Conservation (phyloP, 2,329 filamentous ascomycete genomes). For the Colletotrichum zoysiae region DNA sequence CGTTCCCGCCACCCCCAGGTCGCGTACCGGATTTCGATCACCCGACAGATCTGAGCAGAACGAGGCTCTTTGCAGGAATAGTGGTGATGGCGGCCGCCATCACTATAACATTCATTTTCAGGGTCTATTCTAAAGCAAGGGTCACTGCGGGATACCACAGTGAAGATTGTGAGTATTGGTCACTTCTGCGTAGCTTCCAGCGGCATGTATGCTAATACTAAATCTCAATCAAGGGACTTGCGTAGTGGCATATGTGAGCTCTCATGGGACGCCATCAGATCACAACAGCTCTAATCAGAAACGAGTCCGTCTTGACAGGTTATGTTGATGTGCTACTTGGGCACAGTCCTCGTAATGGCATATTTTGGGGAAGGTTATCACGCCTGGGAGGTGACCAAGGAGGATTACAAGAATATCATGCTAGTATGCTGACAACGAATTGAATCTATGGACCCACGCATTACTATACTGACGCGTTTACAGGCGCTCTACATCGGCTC, state of each 20-base stretch:
- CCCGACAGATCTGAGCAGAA: slow-evolving; percentile 28
- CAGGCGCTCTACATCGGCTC: slow-evolving; percentile 47
- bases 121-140: neutral
- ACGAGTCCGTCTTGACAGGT: neutral
- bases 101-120: slow-evolving; percentile 1
- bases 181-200: no score
- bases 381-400: slow-evolving; percentile 42
- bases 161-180: slow-evolving; percentile 19
- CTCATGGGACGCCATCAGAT: no score
- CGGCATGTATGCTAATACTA: no score
- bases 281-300: neutral
- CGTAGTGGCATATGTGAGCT: slow-evolving; percentile 6
- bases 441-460: neutral
- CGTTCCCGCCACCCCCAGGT: no score
- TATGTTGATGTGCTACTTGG: slow-evolving; percentile 10
- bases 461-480: neutral
- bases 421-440: slow-evolving; percentile 14
- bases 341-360: slow-evolving; percentile 30
- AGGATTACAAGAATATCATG: slow-evolving; percentile 32
- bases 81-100: neutral
- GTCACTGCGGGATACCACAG: neutral
- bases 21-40: slow-evolving; percentile 37
- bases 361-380: slow-evolving; percentile 43
- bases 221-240: neutral
- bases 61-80: neutral